Evolutionary conservation across 108 stramenopile genomes (phyloP).

Genomic region (Skeletonema tropicum): DNA sequence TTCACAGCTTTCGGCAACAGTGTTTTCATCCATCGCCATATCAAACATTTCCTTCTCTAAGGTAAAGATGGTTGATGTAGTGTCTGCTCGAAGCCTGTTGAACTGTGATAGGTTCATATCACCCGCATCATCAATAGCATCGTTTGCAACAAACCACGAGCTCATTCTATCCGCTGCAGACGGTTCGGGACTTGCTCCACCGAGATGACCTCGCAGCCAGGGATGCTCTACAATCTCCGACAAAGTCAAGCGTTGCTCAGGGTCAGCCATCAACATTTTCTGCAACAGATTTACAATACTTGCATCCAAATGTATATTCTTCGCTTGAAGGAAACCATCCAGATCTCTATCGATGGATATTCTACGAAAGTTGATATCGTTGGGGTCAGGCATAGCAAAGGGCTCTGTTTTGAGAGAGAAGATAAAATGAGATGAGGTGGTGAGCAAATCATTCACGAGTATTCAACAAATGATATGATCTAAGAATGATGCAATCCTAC

Average conservation of each 20-base stretch:
- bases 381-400: slow-evolving; percentile 62
- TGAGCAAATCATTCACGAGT: background rate
- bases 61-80: slow-evolving; percentile 4
- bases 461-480: background rate
- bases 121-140: slow-evolving; percentile 22
- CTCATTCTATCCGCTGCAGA: slow-evolving; percentile 11
- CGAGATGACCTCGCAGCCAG: slow-evolving; percentile 53
- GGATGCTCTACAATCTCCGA: slow-evolving; percentile 78
- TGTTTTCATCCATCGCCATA: background rate
- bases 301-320: slow-evolving; percentile 54
- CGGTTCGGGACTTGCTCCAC: slow-evolving; percentile 2
- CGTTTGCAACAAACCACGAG: slow-evolving; percentile 24
- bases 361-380: slow-evolving; percentile 62
- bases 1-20: background rate
- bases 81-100: background rate
- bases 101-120: slow-evolving; percentile 13
- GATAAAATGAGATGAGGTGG: background rate
- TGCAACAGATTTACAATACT: slow-evolving; percentile 77
- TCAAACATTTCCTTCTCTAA: background rate
- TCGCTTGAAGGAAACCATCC: slow-evolving; percentile 36
- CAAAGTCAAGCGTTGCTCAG: slow-evolving; percentile 67
- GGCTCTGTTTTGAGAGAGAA: slow-evolving; percentile 30
- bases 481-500: background rate
- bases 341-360: slow-evolving; percentile 61
- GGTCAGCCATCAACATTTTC: slow-evolving; percentile 75